A percentile compares a stretch with the other conserved stretches of the same genome.
Evolutionary conservation across 2,329 filamentous ascomycete genomes (phyloP).

Genomic region (Diplodia sapinea): DNA sequence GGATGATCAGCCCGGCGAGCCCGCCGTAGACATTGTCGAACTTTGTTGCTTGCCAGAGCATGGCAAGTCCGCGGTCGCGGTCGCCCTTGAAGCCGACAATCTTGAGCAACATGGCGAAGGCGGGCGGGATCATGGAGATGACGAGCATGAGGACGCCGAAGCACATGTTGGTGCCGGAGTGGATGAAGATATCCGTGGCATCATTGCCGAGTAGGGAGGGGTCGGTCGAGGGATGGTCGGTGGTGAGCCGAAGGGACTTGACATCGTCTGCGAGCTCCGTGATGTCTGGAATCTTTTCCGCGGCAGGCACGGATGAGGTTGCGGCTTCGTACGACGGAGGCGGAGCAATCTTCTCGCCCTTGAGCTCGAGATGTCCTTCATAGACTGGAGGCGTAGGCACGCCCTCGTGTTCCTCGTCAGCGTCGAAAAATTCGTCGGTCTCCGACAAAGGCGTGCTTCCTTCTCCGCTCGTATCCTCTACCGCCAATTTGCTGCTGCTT

Average conservation of each 20-base stretch:
- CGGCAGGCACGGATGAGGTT: slow-evolving; percentile 33
- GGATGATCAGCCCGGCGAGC: slow-evolving; percentile 78
- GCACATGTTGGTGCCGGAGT: slow-evolving; percentile 86
- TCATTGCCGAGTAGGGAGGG: slow-evolving; percentile 64
- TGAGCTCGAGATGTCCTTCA: slow-evolving; percentile 50
- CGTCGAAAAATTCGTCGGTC: slow-evolving; percentile 59
- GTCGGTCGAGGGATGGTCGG: slow-evolving; percentile 17
- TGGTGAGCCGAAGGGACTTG: not conserved
- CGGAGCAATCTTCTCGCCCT: not conserved
- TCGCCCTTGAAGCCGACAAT: slow-evolving; percentile 93
- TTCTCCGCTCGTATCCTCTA: slow-evolving; percentile 28
- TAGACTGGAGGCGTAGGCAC: slow-evolving; percentile 56
- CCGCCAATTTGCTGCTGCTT: slow-evolving; percentile 31
- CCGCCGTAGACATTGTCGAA: slow-evolving; percentile 93
- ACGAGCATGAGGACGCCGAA: slow-evolving; percentile 85
- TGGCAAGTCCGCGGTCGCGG: slow-evolving; percentile 76
- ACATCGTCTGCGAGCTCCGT: not conserved
- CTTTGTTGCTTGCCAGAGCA: slow-evolving; percentile 89
- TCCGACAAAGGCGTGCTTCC: slow-evolving; percentile 33
- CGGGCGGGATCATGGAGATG: slow-evolving; percentile 90
- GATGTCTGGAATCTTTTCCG: not conserved
- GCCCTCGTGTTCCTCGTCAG: slow-evolving; percentile 56
- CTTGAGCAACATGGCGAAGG: slow-evolving; percentile 83
- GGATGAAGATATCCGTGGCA: slow-evolving; percentile 83
- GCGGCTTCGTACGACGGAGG: slow-evolving; percentile 33